phyloP scores from a whole-genome alignment of 2,329 filamentous ascomycete genomes.

The Fusarium sp. region DNA sequence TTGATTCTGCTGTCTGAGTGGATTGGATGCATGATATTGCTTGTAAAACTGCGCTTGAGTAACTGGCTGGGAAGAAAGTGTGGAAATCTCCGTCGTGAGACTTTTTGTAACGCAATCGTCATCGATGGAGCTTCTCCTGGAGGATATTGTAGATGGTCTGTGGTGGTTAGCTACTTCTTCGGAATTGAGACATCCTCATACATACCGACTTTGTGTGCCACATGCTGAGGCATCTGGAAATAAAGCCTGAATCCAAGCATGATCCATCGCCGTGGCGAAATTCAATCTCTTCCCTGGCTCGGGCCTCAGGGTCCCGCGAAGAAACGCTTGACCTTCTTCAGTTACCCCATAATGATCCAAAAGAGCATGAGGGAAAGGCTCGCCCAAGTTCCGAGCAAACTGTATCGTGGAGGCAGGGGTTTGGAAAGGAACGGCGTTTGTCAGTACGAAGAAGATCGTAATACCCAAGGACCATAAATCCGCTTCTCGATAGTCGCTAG shows the following conservation, averaged over 20 bases:
- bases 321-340: neutral
- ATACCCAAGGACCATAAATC: neutral
- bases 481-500: neutral
- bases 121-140: neutral
- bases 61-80: neutral
- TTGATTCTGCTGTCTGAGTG: neutral
- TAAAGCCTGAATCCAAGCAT: neutral
- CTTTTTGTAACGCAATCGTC: neutral
- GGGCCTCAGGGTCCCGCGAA: neutral
- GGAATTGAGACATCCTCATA: neutral
- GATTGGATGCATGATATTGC: fast-evolving
- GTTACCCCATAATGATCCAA: neutral
- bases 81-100: neutral
- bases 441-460: neutral
- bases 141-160: neutral
- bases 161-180: neutral
- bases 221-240: neutral
- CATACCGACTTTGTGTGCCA: neutral
- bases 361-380: neutral
- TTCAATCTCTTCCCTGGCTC: neutral
- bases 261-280: neutral
- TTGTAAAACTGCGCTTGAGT: neutral
- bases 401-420: neutral
- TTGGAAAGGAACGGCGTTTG: neutral
- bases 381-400: neutral